Conservation (phyloP, 208 protist genomes). For the Trichomonas tenax region DNA sequence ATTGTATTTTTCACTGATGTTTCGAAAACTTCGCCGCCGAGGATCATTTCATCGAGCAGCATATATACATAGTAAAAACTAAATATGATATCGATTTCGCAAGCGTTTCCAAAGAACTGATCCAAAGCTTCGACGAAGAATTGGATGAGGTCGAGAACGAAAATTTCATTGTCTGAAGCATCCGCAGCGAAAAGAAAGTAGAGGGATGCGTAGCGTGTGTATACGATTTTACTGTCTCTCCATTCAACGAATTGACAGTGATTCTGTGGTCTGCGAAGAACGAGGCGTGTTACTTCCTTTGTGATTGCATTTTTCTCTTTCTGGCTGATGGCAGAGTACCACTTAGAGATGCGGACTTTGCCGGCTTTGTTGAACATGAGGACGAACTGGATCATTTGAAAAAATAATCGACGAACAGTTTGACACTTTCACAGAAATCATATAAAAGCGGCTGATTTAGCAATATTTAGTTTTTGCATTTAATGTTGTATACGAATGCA, state of each 20-base stretch:
- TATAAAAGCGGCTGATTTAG: no score
- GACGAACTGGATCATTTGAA: background rate
- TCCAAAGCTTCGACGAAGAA: constrained; percentile 27
- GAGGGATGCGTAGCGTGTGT: constrained; percentile 20
- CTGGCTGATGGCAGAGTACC: background rate
- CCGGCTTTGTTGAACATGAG: background rate
- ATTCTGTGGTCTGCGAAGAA: background rate
- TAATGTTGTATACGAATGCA: no score
- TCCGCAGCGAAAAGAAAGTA: constrained; percentile 29
- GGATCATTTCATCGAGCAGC: constrained; percentile 22
- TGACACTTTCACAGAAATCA: no score
- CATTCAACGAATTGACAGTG: background rate
- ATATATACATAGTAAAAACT: constrained; percentile 12
- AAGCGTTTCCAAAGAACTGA: constrained; percentile 23
- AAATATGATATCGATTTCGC: constrained; percentile 29
- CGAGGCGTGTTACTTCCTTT: background rate
- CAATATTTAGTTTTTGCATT: no score
- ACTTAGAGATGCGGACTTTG: background rate
- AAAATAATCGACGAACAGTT: no score
- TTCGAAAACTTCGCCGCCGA: constrained; percentile 15
- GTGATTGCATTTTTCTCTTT: background rate
- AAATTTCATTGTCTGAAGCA: constrained; percentile 23
- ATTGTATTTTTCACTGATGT: background rate
- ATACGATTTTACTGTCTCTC: background rate
- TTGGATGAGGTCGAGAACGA: constrained; percentile 27